A percentile compares a stretch with the other conserved stretches of the same genome.
Evolutionary conservation across 495 filamentous ascomycete species (phyloP).

Genomic region (Pseudotulostoma volvatum): DNA sequence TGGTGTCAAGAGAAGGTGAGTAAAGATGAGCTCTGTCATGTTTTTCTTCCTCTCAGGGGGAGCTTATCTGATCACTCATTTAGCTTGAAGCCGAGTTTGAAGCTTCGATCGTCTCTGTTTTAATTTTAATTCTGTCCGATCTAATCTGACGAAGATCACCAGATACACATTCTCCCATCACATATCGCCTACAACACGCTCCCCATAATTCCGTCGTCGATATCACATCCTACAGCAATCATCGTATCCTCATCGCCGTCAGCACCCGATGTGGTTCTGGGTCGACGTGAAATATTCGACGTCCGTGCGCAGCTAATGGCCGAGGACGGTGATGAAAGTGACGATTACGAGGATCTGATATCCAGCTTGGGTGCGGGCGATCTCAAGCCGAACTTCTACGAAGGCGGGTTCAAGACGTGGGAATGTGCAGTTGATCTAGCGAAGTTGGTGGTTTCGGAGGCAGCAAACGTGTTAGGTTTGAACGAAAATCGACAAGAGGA

Average conservation of each 20-base stretch:
- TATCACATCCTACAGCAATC: conserved; percentile 6
- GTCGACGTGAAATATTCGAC: conserved; percentile 82
- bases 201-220: conserved; percentile 19
- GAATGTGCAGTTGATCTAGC: conserved; percentile 86
- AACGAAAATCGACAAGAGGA: conserved; percentile 13
- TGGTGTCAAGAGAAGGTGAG: no score
- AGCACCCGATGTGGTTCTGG: conserved; percentile 32
- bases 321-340: conserved; percentile 39
- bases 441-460: conserved; percentile 29
- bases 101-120: no score
- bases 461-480: conserved; percentile 6
- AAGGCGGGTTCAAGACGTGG: conserved; percentile 99
- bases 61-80: no score
- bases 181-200: conserved; percentile 60
- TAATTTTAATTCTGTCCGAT: no score
- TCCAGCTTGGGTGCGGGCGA: conserved; percentile 61
- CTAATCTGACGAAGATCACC: no score
- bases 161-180: conserved; percentile 56
- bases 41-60: no score
- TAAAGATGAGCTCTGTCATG: no score
- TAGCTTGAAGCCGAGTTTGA: no score
- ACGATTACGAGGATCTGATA: conserved; percentile 26
- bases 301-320: conserved; percentile 88
- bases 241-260: conserved; percentile 2
- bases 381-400: conserved; percentile 79